Conservation (phyloP, 2,329 filamentous ascomycete genomes). For the Grosmannia huntii region DNA sequence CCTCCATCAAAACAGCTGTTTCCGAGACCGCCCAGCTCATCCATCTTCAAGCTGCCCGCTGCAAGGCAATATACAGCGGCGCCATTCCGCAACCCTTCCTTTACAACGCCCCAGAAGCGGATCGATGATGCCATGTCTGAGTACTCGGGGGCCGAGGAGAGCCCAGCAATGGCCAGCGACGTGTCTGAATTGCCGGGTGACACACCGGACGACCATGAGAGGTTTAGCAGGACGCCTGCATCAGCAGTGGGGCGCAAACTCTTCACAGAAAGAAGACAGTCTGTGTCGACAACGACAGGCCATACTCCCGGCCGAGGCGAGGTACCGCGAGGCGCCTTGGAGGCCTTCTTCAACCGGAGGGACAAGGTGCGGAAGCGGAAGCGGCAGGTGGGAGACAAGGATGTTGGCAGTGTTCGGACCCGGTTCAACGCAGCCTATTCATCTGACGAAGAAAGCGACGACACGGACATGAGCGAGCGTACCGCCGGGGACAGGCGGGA, state of each 20-base stretch:
- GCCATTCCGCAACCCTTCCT: constrained; percentile 50
- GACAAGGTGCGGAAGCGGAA: constrained; percentile 42
- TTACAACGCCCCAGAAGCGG: constrained; percentile 48
- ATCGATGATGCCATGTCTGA: constrained; percentile 43
- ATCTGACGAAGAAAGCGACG: constrained; percentile 30
- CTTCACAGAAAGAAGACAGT: constrained; percentile 4
- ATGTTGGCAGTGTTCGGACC: constrained; percentile 37
- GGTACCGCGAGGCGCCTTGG: constrained; percentile 36
- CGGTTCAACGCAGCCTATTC: constrained; percentile 35
- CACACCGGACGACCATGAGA: constrained; percentile 40
- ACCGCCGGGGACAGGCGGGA: constrained; percentile 13
- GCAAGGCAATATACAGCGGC: constrained; percentile 31
- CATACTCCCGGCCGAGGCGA: constrained; percentile 50
- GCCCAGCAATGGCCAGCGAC: constrained; percentile 43
- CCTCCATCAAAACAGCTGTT: constrained; percentile 21
- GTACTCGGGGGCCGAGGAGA: constrained; percentile 44
- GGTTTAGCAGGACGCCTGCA: constrained; percentile 28
- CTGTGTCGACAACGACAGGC: constrained; percentile 16
- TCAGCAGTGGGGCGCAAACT: constrained; percentile 21
- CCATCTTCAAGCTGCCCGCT: constrained; percentile 32
- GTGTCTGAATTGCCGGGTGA: constrained; percentile 38
- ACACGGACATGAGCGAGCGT: constrained; percentile 11
- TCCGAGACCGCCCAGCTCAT: constrained; percentile 26
- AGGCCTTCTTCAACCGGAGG: constrained; percentile 19
- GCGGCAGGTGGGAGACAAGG: constrained; percentile 36